Base-by-base conservation (phyloP, 2,329 filamentous ascomycete species). In the Beauveria bassiana region DNA sequence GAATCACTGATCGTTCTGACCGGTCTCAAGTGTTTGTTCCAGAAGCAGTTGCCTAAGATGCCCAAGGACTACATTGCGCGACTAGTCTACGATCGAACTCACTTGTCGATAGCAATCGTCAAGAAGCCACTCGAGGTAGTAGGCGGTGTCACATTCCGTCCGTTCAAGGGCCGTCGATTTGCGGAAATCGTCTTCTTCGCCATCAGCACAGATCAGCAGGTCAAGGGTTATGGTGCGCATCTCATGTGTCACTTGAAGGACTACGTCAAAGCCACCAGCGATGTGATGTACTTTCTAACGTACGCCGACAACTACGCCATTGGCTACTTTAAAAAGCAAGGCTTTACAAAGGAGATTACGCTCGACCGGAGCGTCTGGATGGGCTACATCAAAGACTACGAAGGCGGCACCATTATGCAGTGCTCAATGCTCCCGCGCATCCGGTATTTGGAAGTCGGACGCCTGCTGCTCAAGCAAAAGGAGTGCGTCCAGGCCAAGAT, bases 371-470 rank as follows among this genome's bases (percentile, higher is more conserved):
- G 88, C 2, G 87, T 91, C 3, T 99, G 95, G 95, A 98, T 98
- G 95, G 95, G 95, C 3, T 99, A 98, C 70, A 99, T 99, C 79
- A 99, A 99, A 73, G 95, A 99, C 73, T 99, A 99, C 73, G 95
- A 99, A 75, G 95, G 95, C 62, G 95, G 95, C 62, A 99, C 95
- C 0, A 96, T 99, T 64, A 99, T 99, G 95, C 95, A 99, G 77
- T 99, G 95, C 71, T 91, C 89, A 58, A 98, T 99, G 95, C 83
- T 99, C 22, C 93, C 93, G 8, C 90, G 89, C 65, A 91, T 98
- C 60, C 89, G 95, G 55, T 99, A 99, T 74, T 86, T 99, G 6
- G 93, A 99, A 74, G 86, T 87, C 70, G 90, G 91, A 3, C 88
- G 93, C 65, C 96, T 99, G 91, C 82, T 99, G 2, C 83, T 96